Percentiles rank a stretch among this genome's conserved stretches.
phyloP scores from a whole-genome alignment of 2,329 filamentous ascomycete genomes.

The Fusarium sp. region DNA sequence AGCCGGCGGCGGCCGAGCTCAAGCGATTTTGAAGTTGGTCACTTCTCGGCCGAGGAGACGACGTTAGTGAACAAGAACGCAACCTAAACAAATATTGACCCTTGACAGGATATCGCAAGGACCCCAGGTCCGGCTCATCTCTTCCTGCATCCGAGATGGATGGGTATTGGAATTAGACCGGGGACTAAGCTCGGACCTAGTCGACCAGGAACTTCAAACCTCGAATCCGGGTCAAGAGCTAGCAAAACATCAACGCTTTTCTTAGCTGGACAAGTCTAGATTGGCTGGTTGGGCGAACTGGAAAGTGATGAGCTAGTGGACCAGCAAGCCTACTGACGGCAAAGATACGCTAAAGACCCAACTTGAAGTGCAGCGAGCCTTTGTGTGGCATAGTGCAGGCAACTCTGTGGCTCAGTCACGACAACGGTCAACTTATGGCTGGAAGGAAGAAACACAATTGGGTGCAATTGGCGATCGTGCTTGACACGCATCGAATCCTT shows the following conservation, averaged over 20 bases:
- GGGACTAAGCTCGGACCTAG: slow-evolving; percentile 31
- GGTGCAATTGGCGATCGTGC: neutral
- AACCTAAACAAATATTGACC: slow-evolving; percentile 19
- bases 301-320: slow-evolving; percentile 4
- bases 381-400: slow-evolving; percentile 15
- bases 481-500: neutral
- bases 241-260: slow-evolving; percentile 11
- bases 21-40: slow-evolving; percentile 16
- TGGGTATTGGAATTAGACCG: slow-evolving; percentile 13
- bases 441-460: neutral
- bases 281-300: neutral
- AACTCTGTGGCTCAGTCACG: slow-evolving; percentile 20
- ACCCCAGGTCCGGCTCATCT: slow-evolving; percentile 21
- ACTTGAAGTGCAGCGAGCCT: slow-evolving; percentile 1
- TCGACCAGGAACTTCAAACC: slow-evolving; percentile 22
- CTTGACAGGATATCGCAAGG: slow-evolving; percentile 9
- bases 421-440: neutral
- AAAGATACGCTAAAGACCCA: slow-evolving; percentile 13
- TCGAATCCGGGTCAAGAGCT: slow-evolving; percentile 11
- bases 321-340: slow-evolving; percentile 23
- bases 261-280: neutral
- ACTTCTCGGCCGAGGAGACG: slow-evolving; percentile 36
- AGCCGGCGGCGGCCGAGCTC: slow-evolving; percentile 34
- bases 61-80: slow-evolving; percentile 6
- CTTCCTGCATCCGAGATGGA: slow-evolving; percentile 30